Evolutionary conservation across 108 stramenopile genomes (phyloP).

Genomic region (Nannochloropsis granulata): DNA sequence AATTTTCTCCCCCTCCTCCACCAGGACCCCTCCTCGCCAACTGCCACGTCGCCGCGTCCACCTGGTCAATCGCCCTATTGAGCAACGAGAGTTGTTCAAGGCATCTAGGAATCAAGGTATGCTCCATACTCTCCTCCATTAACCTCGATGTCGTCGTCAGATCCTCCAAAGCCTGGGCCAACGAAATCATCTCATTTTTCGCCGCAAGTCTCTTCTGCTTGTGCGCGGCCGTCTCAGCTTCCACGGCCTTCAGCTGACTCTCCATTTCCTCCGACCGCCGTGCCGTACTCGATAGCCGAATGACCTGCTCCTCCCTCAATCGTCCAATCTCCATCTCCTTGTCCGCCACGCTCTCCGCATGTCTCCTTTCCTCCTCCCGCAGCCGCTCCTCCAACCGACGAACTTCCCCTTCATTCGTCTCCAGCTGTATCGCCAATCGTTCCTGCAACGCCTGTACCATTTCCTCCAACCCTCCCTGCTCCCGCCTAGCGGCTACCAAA

Average conservation of each 20-base stretch:
- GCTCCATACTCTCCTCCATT: not conserved
- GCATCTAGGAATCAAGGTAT: not conserved
- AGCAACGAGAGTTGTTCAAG: not conserved
- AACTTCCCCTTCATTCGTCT: not conserved
- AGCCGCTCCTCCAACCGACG: not conserved
- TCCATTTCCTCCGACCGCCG: not conserved
- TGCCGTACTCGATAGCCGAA: not conserved
- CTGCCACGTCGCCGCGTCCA: not conserved
- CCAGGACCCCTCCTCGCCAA: not conserved
- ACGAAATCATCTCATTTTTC: not conserved
- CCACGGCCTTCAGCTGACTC: not conserved
- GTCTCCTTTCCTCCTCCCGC: not conserved
- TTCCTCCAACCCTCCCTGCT: not conserved
- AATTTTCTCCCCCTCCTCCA: not conserved
- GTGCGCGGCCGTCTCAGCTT: not conserved
- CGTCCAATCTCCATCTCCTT: not conserved
- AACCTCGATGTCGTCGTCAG: not conserved
- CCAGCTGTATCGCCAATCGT: not conserved
- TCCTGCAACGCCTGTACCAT: not conserved
- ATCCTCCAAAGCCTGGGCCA: not conserved
- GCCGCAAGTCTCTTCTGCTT: not conserved
- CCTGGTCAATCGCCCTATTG: not conserved
- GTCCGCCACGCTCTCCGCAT: not conserved
- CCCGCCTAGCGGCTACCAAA: not conserved
- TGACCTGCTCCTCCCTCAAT: not conserved